phyloP scores from a whole-genome alignment of 441 rosid species.

The Bocquillonia castaneifolia region DNA sequence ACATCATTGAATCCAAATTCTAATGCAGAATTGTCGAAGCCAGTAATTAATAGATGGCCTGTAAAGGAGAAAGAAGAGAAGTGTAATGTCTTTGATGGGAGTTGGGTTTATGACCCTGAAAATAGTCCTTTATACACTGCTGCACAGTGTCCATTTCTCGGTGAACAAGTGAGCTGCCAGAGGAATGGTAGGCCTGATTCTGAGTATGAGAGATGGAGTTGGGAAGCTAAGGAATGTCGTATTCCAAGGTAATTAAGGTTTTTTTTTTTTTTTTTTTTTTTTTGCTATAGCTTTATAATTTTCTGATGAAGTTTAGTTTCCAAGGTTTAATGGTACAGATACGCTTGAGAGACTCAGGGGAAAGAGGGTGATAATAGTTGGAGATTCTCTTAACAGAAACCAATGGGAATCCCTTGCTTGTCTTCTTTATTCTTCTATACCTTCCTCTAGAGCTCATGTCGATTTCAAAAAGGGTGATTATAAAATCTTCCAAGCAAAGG shows the following conservation, averaged over 20 bases:
- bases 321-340: slow-evolving; percentile 38
- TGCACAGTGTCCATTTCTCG: slow-evolving; percentile 42
- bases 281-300: not conserved
- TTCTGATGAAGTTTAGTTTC: not conserved
- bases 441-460: slow-evolving; percentile 29
- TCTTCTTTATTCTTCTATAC: slow-evolving; percentile 38
- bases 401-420: slow-evolving; percentile 74
- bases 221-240: slow-evolving; percentile 42
- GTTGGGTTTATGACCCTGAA: slow-evolving; percentile 44
- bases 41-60: not conserved
- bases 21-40: not conserved
- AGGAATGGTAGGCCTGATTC: slow-evolving; percentile 43
- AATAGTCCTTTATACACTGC: slow-evolving; percentile 29
- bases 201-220: slow-evolving; percentile 48
- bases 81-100: slow-evolving; percentile 43
- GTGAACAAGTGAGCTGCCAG: slow-evolving; percentile 45
- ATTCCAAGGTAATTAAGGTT: slow-evolving; percentile 49
- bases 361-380: slow-evolving; percentile 53
- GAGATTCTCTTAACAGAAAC: slow-evolving; percentile 62
- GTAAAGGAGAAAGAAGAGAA: slow-evolving; percentile 10
- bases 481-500: slow-evolving; percentile 42
- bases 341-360: slow-evolving; percentile 53
- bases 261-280: not conserved
- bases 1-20: not conserved
- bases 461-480: slow-evolving; percentile 7